Percentiles rank a stretch among this genome's conserved stretches.
phyloP scores from a whole-genome alignment of 108 stramenopile genomes.

The Thalassiosira profunda region DNA sequence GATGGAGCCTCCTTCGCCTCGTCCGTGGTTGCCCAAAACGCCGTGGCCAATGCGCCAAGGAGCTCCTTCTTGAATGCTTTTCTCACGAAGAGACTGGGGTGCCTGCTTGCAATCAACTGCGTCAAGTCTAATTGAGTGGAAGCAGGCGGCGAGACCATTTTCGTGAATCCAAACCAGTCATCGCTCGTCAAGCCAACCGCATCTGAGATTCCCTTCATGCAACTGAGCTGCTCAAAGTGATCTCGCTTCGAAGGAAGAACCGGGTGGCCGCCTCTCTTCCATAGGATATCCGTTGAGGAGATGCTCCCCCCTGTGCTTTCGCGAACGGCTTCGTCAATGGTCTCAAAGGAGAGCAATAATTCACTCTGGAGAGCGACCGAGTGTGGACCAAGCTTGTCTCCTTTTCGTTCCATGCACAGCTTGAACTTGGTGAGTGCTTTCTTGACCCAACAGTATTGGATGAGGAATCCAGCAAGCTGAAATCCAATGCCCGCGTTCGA shows the following conservation, averaged over 20 bases:
- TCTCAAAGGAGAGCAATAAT: slow-evolving; percentile 43
- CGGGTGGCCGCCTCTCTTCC: slow-evolving; percentile 82
- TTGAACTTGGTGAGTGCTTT: slow-evolving; percentile 46
- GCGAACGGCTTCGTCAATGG: slow-evolving; percentile 58
- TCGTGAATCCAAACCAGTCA: slow-evolving; percentile 47
- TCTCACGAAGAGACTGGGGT: slow-evolving; percentile 67
- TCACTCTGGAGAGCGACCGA: background rate
- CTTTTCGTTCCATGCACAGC: background rate
- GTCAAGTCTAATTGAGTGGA: slow-evolving; percentile 39
- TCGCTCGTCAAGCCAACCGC: slow-evolving; percentile 45
- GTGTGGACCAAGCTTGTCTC: background rate
- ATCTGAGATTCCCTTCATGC: slow-evolving; percentile 45
- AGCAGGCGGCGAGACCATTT: slow-evolving; percentile 26
- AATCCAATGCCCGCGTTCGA: slow-evolving; percentile 26
- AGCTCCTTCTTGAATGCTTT: slow-evolving; percentile 54
- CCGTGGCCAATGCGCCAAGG: slow-evolving; percentile 74
- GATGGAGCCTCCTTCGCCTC: slow-evolving; percentile 46
- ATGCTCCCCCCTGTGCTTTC: slow-evolving; percentile 44
- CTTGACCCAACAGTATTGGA: slow-evolving; percentile 83
- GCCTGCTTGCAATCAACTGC: slow-evolving; percentile 46
- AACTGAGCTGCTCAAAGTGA: slow-evolving; percentile 53
- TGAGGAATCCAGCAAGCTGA: slow-evolving; percentile 61
- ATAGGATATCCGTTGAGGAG: slow-evolving; percentile 51
- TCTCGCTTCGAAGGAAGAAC: slow-evolving; percentile 57
- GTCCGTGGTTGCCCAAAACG: slow-evolving; percentile 81